phyloP scores from a whole-genome alignment of 192 early-diverging fungal genomes.

The Spizellomyces punctatus region DNA sequence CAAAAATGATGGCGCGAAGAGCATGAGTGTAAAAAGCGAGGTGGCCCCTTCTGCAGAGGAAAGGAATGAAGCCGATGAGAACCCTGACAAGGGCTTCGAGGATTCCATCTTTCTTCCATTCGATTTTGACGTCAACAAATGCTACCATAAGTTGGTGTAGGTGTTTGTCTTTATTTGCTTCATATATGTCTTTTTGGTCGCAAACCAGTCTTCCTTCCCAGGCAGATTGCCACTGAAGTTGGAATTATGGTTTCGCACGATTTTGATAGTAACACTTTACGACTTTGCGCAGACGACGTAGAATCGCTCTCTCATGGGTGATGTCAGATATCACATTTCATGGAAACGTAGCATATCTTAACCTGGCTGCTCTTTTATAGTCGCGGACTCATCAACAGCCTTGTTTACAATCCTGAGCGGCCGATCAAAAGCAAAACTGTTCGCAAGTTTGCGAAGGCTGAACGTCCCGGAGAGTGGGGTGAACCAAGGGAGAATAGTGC shows the following conservation, averaged over 20 bases:
- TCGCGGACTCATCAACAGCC: neutral
- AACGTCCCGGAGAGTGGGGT: neutral
- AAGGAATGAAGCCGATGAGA: too few species aligned
- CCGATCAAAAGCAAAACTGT: neutral
- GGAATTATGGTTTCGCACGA: neutral
- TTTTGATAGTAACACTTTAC: neutral
- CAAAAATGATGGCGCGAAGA: too few species aligned
- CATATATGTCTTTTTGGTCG: neutral
- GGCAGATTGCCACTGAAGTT: neutral
- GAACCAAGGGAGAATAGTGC: neutral
- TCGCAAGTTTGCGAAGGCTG: neutral
- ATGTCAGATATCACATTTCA: too few species aligned
- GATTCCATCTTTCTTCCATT: neutral
- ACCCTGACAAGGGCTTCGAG: neutral
- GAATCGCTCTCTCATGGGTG: neutral
- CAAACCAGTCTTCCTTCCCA: neutral
- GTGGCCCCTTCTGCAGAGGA: too few species aligned
- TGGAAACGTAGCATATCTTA: too few species aligned
- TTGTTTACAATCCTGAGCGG: conserved; percentile 3
- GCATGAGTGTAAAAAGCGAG: too few species aligned
- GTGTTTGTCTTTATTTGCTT: neutral
- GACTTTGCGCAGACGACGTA: neutral
- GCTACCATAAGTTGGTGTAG: neutral
- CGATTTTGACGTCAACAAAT: neutral
- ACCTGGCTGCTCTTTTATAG: neutral